These are phyloP conservation scores for Xylariaceae sp. DNA, from an alignment of 2,329 filamentous ascomycete species.

Conservation along the genomic window DNA sequence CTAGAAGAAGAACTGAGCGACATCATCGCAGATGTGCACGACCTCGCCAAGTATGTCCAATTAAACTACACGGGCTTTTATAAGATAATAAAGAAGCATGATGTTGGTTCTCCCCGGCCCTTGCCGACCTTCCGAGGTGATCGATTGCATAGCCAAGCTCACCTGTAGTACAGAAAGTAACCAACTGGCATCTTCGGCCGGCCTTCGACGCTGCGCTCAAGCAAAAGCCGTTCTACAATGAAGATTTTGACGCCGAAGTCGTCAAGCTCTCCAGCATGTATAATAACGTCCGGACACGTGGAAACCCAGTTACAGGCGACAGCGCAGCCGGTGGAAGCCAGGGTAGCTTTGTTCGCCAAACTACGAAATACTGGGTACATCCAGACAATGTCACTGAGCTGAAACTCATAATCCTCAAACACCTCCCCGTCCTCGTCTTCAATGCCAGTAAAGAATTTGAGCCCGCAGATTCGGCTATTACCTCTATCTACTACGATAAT, in stretches of 20 bases:
- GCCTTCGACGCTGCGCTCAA: slow-evolving; percentile 94
- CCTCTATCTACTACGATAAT: slow-evolving; percentile 98
- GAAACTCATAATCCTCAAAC: slow-evolving; percentile 96
- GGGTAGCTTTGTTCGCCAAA: slow-evolving; percentile 93
- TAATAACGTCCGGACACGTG: slow-evolving; percentile 87
- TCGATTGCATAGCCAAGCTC: slow-evolving; percentile 9
- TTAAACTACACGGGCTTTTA: slow-evolving; percentile 98
- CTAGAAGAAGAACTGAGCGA: slow-evolving; percentile 94
- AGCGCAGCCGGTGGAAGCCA: slow-evolving; percentile 85
- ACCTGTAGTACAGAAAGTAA: slow-evolving; percentile 68
- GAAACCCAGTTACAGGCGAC: slow-evolving; percentile 89
- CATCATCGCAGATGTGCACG: slow-evolving; percentile 97
- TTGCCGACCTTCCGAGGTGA: neutral
- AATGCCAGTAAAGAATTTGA: slow-evolving; percentile 97
- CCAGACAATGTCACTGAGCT: slow-evolving; percentile 97
- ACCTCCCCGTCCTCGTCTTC: slow-evolving; percentile 94
- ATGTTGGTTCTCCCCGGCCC: slow-evolving; percentile 53
- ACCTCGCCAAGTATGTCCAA: slow-evolving; percentile 96
- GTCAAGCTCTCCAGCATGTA: slow-evolving; percentile 93
- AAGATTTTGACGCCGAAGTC: slow-evolving; percentile 95
- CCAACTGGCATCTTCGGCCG: slow-evolving; percentile 85
- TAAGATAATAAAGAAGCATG: slow-evolving; percentile 99
- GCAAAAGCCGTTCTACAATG: slow-evolving; percentile 96
- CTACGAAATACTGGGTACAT: slow-evolving; percentile 99
- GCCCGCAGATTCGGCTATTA: slow-evolving; percentile 84